A percentile compares a stretch with the other conserved stretches of the same genome.
Evolutionary conservation across 2,329 filamentous ascomycete species (phyloP).

Genomic region (Verticillium albo-atrum): DNA sequence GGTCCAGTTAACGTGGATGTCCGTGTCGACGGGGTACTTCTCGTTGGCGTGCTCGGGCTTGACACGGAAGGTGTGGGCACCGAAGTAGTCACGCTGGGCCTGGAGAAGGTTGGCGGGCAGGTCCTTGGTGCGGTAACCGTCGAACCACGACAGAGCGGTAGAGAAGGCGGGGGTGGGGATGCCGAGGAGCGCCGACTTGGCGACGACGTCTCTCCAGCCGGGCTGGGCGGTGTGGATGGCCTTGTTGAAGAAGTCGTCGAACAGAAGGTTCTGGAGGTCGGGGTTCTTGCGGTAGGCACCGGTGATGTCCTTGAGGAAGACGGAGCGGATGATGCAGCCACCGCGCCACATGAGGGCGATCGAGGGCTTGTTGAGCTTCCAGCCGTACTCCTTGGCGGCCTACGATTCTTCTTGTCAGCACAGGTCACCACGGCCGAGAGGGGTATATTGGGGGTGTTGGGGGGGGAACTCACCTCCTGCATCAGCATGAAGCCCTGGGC

Average conservation of each 20-base stretch:
- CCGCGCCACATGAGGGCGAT: conserved; percentile 99
- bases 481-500: conserved; percentile 99
- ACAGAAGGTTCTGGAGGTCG: conserved; percentile 95
- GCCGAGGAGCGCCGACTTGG: conserved; percentile 88
- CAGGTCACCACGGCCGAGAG: neutral
- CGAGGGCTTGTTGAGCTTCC: conserved; percentile 99
- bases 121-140: conserved; percentile 96
- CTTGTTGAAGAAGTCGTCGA: conserved; percentile 99
- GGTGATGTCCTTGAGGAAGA: conserved; percentile 99
- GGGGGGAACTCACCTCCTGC: conserved; percentile 64
- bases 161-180: conserved; percentile 96
- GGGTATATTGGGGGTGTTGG: neutral
- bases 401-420: conserved; percentile 25
- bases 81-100: conserved; percentile 99
- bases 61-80: conserved; percentile 84
- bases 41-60: conserved; percentile 74
- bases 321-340: conserved; percentile 99
- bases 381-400: conserved; percentile 92
- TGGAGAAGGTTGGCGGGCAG: conserved; percentile 97
- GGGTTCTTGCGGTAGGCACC: conserved; percentile 91
- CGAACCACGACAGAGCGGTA: conserved; percentile 96
- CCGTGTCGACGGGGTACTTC: conserved; percentile 78
- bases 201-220: conserved; percentile 87
- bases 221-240: conserved; percentile 95
- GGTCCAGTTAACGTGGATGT: conserved; percentile 99